These are phyloP conservation scores for Phytophthora kernoviae DNA, from an alignment of 352 stramenopile genomes.

Conservation along the genomic window DNA sequence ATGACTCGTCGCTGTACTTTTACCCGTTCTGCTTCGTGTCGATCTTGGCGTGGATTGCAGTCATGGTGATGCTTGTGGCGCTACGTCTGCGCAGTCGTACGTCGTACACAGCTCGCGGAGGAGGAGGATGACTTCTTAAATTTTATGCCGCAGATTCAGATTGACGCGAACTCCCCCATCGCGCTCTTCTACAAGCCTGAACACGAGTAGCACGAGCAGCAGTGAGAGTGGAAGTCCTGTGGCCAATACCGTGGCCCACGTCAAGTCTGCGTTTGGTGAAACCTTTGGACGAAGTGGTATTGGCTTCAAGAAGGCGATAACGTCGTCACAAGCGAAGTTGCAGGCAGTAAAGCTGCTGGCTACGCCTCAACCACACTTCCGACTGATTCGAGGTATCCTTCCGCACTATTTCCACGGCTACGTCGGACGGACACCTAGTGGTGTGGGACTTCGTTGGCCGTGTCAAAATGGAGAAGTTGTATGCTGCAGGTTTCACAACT, in stretches of 20 bases:
- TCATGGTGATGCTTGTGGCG: slow-evolving; percentile 68
- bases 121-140: slow-evolving; percentile 55
- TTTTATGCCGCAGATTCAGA: slow-evolving; percentile 48
- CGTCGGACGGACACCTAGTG: slow-evolving; percentile 63
- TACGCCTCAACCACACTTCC: slow-evolving; percentile 72
- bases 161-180: slow-evolving; percentile 27
- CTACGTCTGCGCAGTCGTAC: slow-evolving; percentile 64
- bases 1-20: slow-evolving; percentile 69
- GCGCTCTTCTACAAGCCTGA: slow-evolving; percentile 33
- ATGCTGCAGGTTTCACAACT: slow-evolving; percentile 71
- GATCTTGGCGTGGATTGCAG: slow-evolving; percentile 68
- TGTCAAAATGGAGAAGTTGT: slow-evolving; percentile 79
- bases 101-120: slow-evolving; percentile 72
- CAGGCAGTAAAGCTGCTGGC: slow-evolving; percentile 40
- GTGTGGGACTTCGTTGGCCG: slow-evolving; percentile 82
- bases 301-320: slow-evolving; percentile 45
- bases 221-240: slow-evolving; percentile 33
- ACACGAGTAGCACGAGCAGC: slow-evolving; percentile 41
- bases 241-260: slow-evolving; percentile 48
- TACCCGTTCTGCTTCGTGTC: slow-evolving; percentile 82
- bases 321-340: slow-evolving; percentile 36
- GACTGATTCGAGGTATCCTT: slow-evolving; percentile 68
- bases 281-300: slow-evolving; percentile 55
- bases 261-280: slow-evolving; percentile 76
- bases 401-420: slow-evolving; percentile 84